Evolutionary conservation across 345 rosid species (phyloP).

Genomic region (Eucalyptus tenuipes): DNA sequence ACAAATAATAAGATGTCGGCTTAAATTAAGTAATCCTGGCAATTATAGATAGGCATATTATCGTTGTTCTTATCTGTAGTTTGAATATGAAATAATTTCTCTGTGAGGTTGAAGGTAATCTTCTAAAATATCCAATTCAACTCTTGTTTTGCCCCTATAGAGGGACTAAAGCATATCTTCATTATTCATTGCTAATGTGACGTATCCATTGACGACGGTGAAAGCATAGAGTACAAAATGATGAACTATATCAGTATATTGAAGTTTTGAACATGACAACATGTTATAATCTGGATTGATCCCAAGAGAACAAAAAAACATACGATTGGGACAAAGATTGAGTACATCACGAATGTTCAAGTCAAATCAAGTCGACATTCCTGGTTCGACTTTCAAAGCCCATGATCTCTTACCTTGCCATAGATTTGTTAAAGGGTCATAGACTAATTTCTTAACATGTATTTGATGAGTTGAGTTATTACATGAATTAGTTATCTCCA

Average conservation of each 20-base stretch:
- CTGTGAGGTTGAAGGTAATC: neutral
- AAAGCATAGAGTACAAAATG: neutral
- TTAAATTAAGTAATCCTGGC: neutral
- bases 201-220: neutral
- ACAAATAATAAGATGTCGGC: neutral
- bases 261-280: neutral
- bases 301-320: neutral
- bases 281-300: neutral
- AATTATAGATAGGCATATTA: neutral
- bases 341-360: neutral
- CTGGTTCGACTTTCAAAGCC: neutral
- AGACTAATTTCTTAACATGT: too few species aligned
- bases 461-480: neutral
- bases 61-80: neutral
- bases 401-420: neutral
- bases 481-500: neutral
- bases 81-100: neutral
- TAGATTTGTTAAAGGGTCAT: neutral
- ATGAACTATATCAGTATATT: neutral
- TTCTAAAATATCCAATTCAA: neutral
- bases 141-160: neutral
- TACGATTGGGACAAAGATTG: neutral
- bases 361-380: neutral
- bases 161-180: neutral
- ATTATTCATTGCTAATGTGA: neutral